Conservation (phyloP, 306 rosid species). For the Lathyrus aphaca region DNA sequence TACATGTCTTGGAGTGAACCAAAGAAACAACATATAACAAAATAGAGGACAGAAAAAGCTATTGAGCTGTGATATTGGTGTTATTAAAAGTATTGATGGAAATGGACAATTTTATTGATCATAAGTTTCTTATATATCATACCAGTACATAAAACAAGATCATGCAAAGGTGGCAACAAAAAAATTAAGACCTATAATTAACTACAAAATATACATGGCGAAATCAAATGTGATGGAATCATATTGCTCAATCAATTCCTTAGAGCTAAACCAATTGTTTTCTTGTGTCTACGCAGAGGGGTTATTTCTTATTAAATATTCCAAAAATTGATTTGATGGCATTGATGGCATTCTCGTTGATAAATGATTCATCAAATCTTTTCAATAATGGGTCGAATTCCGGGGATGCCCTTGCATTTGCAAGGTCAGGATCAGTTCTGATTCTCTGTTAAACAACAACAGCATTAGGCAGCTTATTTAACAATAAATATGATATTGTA, state of each 20-base stretch:
- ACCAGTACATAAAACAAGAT: conserved; percentile 35
- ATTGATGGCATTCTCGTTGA: conserved; percentile 95
- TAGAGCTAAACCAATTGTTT: conserved; percentile 35
- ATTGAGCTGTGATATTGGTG: background rate
- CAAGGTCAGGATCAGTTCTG: conserved; percentile 89
- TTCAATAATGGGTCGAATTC: conserved; percentile 70
- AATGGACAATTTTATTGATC: conserved; percentile 39
- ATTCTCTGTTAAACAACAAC: conserved; percentile 68
- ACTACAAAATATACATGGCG: conserved; percentile 37
- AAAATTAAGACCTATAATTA: conserved; percentile 39
- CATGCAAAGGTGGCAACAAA: conserved; percentile 30
- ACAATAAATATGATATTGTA: background rate
- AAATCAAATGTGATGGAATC: conserved; percentile 28
- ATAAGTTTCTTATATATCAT: conserved; percentile 8
- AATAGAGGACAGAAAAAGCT: background rate
- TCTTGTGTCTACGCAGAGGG: conserved; percentile 5
- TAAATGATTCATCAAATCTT: conserved; percentile 85
- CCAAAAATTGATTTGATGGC: conserved; percentile 95
- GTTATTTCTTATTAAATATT: conserved; percentile 68
- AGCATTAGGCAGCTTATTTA: conserved; percentile 35
- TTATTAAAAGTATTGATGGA: background rate
- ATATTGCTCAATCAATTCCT: conserved; percentile 39
- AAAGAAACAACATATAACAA: background rate
- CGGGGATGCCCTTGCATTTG: conserved; percentile 57
- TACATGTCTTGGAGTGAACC: background rate